A percentile compares a stretch with the other conserved stretches of the same genome.
These are phyloP conservation scores for Podaxis rugospora DNA, from an alignment of 768 basidiomycete species.

Conservation along the genomic window DNA sequence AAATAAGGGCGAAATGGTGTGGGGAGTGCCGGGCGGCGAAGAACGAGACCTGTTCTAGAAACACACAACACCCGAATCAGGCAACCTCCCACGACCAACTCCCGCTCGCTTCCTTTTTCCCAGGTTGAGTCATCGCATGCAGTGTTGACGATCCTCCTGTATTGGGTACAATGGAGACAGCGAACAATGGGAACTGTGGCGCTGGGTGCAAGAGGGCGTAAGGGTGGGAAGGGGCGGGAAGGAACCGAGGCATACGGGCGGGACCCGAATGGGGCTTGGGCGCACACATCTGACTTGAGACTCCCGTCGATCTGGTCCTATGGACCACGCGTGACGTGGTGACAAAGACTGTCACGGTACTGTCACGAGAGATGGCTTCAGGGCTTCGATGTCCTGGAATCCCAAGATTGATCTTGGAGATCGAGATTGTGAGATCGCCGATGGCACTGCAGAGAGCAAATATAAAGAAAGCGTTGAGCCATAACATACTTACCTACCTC, in stretches of 20 bases:
- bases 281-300: neutral
- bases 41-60: neutral
- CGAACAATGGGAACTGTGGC: neutral
- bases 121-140: neutral
- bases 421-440: slow-evolving; percentile 5
- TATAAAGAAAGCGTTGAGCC: slow-evolving; percentile 3
- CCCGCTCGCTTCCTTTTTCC: slow-evolving; percentile 7
- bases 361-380: neutral
- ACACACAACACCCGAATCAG: neutral
- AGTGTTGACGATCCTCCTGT: neutral
- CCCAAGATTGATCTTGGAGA: slow-evolving; percentile 8
- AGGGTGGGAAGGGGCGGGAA: neutral
- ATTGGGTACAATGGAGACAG: neutral
- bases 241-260: slow-evolving; percentile 2
- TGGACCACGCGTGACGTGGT: neutral
- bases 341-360: neutral
- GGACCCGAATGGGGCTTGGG: slow-evolving; percentile 6
- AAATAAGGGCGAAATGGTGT: neutral
- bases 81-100: slow-evolving; percentile 2
- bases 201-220: neutral
- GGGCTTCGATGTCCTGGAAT: neutral
- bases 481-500: slow-evolving; percentile 6
- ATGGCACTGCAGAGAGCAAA: neutral
- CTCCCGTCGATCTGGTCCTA: slow-evolving; percentile 1
- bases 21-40: slow-evolving; percentile 1